phyloP scores from a whole-genome alignment of 148 eudicot genomes.

The Rhododendron henanense region DNA sequence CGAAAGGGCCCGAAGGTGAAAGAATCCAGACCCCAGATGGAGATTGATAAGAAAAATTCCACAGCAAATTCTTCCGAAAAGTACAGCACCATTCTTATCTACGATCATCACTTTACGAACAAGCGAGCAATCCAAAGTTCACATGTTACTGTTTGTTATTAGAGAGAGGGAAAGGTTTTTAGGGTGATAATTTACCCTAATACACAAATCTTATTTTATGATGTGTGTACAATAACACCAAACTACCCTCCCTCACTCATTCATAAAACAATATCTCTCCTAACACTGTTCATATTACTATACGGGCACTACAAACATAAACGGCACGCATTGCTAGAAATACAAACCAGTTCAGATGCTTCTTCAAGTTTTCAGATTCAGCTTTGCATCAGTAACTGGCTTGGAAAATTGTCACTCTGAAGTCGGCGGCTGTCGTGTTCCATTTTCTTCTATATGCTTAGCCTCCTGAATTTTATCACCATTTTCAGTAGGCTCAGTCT shows the following conservation, averaged over 20 bases:
- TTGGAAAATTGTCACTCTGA: constrained; percentile 4
- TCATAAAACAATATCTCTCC: background rate
- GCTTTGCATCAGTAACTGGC: background rate
- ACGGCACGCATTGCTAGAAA: background rate
- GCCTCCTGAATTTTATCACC: constrained; percentile 13
- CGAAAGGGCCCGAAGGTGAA: background rate
- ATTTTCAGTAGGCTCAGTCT: constrained; percentile 10
- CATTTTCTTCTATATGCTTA: constrained; percentile 6
- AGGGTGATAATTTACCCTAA: background rate
- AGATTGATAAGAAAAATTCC: background rate
- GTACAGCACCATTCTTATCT: background rate
- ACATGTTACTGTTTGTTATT: background rate
- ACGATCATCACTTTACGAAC: background rate
- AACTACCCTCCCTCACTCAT: background rate
- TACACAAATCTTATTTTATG: no score
- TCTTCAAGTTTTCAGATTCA: background rate
- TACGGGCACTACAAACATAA: background rate
- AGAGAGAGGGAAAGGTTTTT: background rate
- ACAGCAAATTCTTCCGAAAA: background rate
- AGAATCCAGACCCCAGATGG: background rate
- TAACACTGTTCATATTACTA: background rate
- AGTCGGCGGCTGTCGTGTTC: background rate
- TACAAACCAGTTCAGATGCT: background rate
- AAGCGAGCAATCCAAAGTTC: background rate
- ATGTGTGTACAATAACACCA: background rate